Conservation (phyloP, 2,329 filamentous ascomycete genomes). For the Thermochaetoides dissita region DNA sequence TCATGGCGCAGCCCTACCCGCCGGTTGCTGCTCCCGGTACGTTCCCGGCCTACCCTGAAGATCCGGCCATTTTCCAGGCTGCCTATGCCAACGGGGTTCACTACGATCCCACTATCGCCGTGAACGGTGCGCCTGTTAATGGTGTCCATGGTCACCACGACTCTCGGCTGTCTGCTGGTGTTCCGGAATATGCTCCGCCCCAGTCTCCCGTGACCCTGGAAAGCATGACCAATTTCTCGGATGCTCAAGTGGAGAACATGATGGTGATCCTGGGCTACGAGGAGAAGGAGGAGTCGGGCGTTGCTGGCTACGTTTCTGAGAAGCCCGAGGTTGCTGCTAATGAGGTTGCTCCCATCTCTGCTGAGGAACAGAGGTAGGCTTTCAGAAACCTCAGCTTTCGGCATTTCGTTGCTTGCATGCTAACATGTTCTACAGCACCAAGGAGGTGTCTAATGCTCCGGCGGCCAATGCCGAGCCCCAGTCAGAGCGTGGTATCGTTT, state of each 20-base stretch:
- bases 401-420: not conserved
- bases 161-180: conserved; percentile 45
- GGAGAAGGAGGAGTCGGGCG: conserved; percentile 9
- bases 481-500: conserved; percentile 7
- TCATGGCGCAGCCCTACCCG: conserved; percentile 15
- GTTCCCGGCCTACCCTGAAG: conserved; percentile 15
- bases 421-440: conserved; percentile 4
- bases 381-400: not conserved
- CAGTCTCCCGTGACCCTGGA: conserved; percentile 18
- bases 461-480: not conserved
- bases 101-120: conserved; percentile 11
- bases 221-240: conserved; percentile 20
- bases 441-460: not conserved
- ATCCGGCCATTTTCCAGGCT: conserved; percentile 19
- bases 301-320: conserved; percentile 8
- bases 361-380: conserved; percentile 8
- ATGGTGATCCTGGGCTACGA: conserved; percentile 15
- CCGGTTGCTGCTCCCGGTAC: conserved; percentile 13
- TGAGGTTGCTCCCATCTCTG: not conserved
- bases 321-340: conserved; percentile 1
- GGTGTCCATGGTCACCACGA: conserved; percentile 26
- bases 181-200: conserved; percentile 45
- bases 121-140: conserved; percentile 25
- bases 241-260: conserved; percentile 20
- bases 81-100: conserved; percentile 20